Conservation (phyloP, 768 basidiomycete genomes). For the Auricularia sp. region DNA sequence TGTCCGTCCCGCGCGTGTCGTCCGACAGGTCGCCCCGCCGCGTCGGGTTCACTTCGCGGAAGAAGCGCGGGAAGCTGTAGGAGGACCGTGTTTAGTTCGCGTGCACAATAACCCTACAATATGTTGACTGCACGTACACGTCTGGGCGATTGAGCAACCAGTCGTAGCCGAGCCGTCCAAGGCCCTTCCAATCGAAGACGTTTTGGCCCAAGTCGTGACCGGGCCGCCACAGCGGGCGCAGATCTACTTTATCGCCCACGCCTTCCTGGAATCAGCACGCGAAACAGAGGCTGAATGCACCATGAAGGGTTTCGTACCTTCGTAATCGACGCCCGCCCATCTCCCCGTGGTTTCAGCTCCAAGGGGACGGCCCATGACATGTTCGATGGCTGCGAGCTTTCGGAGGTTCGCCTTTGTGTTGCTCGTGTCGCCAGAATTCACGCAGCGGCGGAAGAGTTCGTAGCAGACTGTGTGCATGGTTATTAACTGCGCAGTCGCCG, state of each 20-base stretch:
- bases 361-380: constrained; percentile 15
- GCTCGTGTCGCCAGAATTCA: constrained; percentile 10
- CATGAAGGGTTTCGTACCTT: constrained; percentile 1
- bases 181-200: constrained; percentile 15
- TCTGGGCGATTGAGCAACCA: constrained; percentile 17
- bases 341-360: constrained; percentile 12
- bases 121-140: constrained; percentile 10
- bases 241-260: constrained; percentile 12
- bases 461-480: constrained; percentile 14
- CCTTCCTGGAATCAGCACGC: neutral
- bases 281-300: neutral
- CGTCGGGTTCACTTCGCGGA: constrained; percentile 5
- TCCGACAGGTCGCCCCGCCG: constrained; percentile 7
- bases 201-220: constrained; percentile 5
- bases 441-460: constrained; percentile 12
- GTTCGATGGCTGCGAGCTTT: constrained; percentile 13
- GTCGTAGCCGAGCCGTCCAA: constrained; percentile 6
- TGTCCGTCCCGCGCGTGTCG: constrained; percentile 8
- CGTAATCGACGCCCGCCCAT: constrained; percentile 14
- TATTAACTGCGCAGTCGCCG: constrained; percentile 7
- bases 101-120: neutral
- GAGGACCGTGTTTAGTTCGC: neutral
- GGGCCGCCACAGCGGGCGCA: constrained; percentile 14
- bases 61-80: constrained; percentile 20
- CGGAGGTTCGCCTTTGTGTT: constrained; percentile 2